Evolutionary conservation across 192 early-diverging fungal species (phyloP).

Genomic region (Ramicandelaber brevisporus): DNA sequence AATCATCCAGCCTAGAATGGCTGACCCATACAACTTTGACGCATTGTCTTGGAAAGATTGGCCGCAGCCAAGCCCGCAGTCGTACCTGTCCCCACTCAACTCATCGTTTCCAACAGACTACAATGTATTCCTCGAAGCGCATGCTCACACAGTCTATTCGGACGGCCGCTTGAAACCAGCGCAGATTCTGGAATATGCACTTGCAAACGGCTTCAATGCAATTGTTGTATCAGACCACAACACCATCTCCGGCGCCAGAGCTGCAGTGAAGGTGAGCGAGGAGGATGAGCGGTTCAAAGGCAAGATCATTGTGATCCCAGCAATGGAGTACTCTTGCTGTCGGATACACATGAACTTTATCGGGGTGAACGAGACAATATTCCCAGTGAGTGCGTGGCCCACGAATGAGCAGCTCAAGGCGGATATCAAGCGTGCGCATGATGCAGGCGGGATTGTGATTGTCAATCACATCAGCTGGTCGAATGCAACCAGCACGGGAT

Average conservation of each 20-base stretch:
- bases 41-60: too few species aligned
- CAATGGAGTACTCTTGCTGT: conserved; percentile 16
- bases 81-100: conserved; percentile 11
- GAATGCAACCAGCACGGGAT: conserved; percentile 20
- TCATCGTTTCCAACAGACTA: conserved; percentile 9
- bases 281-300: conserved; percentile 5
- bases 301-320: conserved; percentile 9
- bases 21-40: too few species aligned
- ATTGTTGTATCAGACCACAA: conserved; percentile 49
- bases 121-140: conserved; percentile 34
- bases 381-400: conserved; percentile 18
- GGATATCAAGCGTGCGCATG: conserved; percentile 23
- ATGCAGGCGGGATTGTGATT: conserved; percentile 26
- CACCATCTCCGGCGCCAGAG: conserved; percentile 29
- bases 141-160: conserved; percentile 32
- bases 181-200: conserved; percentile 29
- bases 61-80: too few species aligned
- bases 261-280: conserved; percentile 24
- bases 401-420: conserved; percentile 21
- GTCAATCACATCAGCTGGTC: conserved; percentile 43
- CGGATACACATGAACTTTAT: conserved; percentile 43
- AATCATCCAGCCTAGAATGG: too few species aligned
- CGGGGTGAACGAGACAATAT: conserved; percentile 31
- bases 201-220: conserved; percentile 45
- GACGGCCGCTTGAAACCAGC: conserved; percentile 29